Evolutionary conservation across 768 basidiomycete species (phyloP).

Genomic region (Agrocybe pediades): DNA sequence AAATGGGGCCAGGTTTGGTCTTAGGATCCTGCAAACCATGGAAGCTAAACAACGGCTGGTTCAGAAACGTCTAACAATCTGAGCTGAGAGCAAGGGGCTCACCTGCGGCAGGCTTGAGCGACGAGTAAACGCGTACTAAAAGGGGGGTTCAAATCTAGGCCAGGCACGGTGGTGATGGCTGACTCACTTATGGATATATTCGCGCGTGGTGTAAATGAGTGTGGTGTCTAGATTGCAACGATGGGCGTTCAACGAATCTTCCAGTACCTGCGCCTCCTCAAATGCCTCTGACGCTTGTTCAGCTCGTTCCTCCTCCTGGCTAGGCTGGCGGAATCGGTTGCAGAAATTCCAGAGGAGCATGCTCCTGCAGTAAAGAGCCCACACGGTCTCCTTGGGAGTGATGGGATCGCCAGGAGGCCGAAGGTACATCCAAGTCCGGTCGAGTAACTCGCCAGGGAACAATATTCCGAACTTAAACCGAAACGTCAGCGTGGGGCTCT

Average conservation of each 20-base stretch:
- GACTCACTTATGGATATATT: conserved; percentile 76
- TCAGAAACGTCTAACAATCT: no score
- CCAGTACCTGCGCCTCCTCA: conserved; percentile 66
- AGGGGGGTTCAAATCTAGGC: conserved; percentile 12
- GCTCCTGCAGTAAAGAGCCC: conserved; percentile 81
- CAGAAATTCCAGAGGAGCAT: conserved; percentile 83
- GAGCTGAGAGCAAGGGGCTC: conserved; percentile 25
- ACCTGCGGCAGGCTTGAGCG: conserved; percentile 67
- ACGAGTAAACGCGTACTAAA: conserved; percentile 64
- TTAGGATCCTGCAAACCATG: conserved; percentile 49
- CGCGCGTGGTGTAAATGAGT: conserved; percentile 65
- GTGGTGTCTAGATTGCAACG: conserved; percentile 70
- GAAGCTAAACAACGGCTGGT: conserved; percentile 28
- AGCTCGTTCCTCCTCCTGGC: conserved; percentile 52
- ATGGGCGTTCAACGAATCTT: conserved; percentile 69
- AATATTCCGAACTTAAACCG: conserved; percentile 56
- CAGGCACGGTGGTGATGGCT: conserved; percentile 6
- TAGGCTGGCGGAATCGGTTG: conserved; percentile 36
- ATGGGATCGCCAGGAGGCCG: conserved; percentile 38
- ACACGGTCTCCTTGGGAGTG: conserved; percentile 75
- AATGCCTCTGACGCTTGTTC: conserved; percentile 63
- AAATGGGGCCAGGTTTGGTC: conserved; percentile 45
- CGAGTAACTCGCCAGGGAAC: conserved; percentile 74
- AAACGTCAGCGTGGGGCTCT: conserved; percentile 11
- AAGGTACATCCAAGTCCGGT: conserved; percentile 44